Base-by-base conservation (phyloP, 345 rosid genomes). In the Nasturtium officinale region DNA sequence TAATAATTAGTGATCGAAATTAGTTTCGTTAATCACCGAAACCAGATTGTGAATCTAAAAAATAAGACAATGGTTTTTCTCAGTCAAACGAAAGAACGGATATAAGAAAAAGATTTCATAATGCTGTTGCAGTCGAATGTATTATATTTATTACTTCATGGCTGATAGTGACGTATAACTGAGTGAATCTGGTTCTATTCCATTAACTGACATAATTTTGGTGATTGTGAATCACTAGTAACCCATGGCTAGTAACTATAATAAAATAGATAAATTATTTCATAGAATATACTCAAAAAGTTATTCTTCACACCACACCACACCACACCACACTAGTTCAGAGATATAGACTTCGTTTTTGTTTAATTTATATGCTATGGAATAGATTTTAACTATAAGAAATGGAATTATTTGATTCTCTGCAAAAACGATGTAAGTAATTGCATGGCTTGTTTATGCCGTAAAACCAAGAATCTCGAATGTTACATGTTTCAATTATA, bases 111-210 rank as follows among this genome's bases (percentile, higher is more conserved):
- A 5, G 13, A 62, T 42, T 20, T 72, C 55, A 54, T 45, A 8
- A 45, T 43, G 42, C 55, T 73, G n/a, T 65, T 46, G 57, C 77
- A 64, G 65, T 55, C 60, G 66, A 65, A 65, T 66, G 72, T 46
- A 74, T 65, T 47, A 66, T 35, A 17, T 25, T 17, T 11, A 12
- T 35, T 15, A 57, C 43, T 46, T 65, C 59, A 43, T 65, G 43
- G 72, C 48, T 58, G 73, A 66, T 23, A 32, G 45, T 48, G 73
- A 74, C 45, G 45, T 67, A 59, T 66, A 74, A 58, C 73, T 38
- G 45, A 58, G 46, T 58, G 78, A 50, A 74, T 66, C 67, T 58
- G 61, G 57, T 74, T 57, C 78, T 48, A 40, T 66, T 74, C 73
- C 61, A 66, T 38, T 74, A 66, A 74, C 73, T 74, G 78, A 66